Conservation (phyloP, 257 asterid genomes). For the Solanum pennellii region DNA sequence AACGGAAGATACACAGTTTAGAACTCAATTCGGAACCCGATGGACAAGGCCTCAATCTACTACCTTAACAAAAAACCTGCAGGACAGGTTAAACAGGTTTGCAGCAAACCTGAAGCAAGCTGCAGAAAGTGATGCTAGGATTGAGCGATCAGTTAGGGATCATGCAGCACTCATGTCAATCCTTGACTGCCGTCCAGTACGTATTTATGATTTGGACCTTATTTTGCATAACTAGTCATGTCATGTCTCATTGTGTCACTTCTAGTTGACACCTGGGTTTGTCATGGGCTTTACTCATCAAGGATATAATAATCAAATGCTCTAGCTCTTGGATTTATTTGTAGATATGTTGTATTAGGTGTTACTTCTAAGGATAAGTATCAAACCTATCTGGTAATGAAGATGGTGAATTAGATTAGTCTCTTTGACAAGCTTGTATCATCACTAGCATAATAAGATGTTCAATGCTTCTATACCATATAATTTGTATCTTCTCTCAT, state of each 20-base stretch:
- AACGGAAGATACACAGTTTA: conserved; percentile 77
- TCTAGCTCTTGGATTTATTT: not conserved
- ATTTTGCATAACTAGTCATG: not conserved
- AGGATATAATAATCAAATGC: not conserved
- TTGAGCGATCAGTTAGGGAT: conserved; percentile 94
- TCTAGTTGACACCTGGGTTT: not conserved
- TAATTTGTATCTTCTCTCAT: not conserved
- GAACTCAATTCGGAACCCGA: conserved; percentile 88
- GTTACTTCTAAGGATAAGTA: not conserved
- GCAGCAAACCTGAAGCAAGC: conserved; percentile 94
- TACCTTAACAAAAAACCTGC: conserved; percentile 77
- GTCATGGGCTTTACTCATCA: not conserved
- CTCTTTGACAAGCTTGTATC: not conserved
- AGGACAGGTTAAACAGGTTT: conserved; percentile 79
- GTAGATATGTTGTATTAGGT: not conserved
- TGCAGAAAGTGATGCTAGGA: conserved; percentile 87
- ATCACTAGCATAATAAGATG: not conserved
- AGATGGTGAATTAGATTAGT: not conserved
- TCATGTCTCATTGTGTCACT: not conserved
- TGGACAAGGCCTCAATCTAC: conserved; percentile 98
- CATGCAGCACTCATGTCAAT: conserved; percentile 77
- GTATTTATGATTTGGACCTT: conserved; percentile 9
- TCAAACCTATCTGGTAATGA: not conserved
- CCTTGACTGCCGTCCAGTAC: conserved; percentile 83
- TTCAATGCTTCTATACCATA: not conserved